Percentiles rank a stretch among this genome's conserved stretches.
These are phyloP conservation scores for Curvularia verruculosa DNA, from an alignment of 2,329 filamentous ascomycete genomes.

Conservation along the genomic window DNA sequence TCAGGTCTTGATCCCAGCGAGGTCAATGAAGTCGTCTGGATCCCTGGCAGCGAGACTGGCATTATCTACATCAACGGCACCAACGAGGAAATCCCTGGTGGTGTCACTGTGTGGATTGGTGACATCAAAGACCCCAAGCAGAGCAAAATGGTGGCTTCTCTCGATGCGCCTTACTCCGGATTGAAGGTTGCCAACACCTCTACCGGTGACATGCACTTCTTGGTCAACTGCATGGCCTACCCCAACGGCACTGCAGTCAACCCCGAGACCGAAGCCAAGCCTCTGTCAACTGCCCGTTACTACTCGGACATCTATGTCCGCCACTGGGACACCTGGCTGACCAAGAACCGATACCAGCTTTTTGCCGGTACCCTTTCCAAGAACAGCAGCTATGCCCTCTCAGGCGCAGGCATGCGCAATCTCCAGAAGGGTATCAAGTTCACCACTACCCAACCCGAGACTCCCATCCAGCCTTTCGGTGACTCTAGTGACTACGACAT, in stretches of 20 bases:
- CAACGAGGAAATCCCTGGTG: slow-evolving; percentile 59
- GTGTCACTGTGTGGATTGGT: slow-evolving; percentile 46
- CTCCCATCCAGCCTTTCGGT: slow-evolving; percentile 78
- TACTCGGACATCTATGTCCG: slow-evolving; percentile 78
- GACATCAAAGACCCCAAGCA: slow-evolving; percentile 37
- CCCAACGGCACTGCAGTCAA: slow-evolving; percentile 74
- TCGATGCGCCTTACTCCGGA: slow-evolving; percentile 57
- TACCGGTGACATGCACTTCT: slow-evolving; percentile 52
- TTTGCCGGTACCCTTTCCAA: slow-evolving; percentile 69
- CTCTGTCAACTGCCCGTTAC: slow-evolving; percentile 68
- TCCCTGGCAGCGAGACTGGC: slow-evolving; percentile 49
- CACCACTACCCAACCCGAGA: slow-evolving; percentile 63
- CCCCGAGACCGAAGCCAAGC: slow-evolving; percentile 63
- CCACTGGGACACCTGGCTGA: slow-evolving; percentile 80
- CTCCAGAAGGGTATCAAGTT: slow-evolving; percentile 68
- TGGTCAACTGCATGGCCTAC: slow-evolving; percentile 66
- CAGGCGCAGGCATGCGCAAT: slow-evolving; percentile 50
- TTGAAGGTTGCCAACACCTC: slow-evolving; percentile 55
- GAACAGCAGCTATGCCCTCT: slow-evolving; percentile 36
- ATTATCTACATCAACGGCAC: slow-evolving; percentile 70
- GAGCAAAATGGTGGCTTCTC: slow-evolving; percentile 45
- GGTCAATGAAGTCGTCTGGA: slow-evolving; percentile 43
- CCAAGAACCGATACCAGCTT: slow-evolving; percentile 71
- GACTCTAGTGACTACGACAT: slow-evolving; percentile 79
- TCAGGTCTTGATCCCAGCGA: slow-evolving; percentile 42